Percentiles rank a stretch among this genome's conserved stretches.
Conservation (phyloP, 1,284 basidiomycete genomes). For the Dichomitus squalens region DNA sequence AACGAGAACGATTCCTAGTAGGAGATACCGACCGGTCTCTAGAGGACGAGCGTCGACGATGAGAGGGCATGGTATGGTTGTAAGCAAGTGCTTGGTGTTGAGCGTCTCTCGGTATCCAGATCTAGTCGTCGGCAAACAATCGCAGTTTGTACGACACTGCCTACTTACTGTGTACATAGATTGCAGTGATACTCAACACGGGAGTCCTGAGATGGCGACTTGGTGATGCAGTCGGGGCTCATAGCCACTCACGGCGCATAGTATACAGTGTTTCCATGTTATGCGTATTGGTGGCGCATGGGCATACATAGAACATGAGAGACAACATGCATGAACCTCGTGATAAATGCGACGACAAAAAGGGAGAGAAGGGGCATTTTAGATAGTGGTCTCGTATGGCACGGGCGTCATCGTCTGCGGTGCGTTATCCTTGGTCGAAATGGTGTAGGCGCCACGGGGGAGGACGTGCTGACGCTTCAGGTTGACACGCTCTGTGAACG, state of each 20-base stretch:
- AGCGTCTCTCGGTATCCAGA: not conserved
- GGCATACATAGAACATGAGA: slow-evolving; percentile 32
- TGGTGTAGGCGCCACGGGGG: slow-evolving; percentile 81
- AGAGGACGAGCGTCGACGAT: slow-evolving; percentile 28
- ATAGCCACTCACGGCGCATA: not conserved
- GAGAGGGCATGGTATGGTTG: slow-evolving; percentile 27
- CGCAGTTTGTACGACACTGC: too few relatives aligned
- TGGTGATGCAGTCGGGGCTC: too few relatives aligned
- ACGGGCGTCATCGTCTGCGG: slow-evolving; percentile 94
- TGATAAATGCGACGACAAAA: slow-evolving; percentile 18
- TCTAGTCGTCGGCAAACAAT: not conserved
- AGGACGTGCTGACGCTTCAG: slow-evolving; percentile 88
- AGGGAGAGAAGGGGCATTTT: slow-evolving; percentile 31
- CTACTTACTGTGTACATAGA: too few relatives aligned
- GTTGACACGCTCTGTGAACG: slow-evolving; percentile 71
- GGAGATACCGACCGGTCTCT: slow-evolving; percentile 27
- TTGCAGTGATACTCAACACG: too few relatives aligned
- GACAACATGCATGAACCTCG: slow-evolving; percentile 33
- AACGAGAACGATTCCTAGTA: slow-evolving; percentile 34
- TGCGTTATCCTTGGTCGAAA: slow-evolving; percentile 78
- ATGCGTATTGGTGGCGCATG: slow-evolving; percentile 34
- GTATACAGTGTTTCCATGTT: slow-evolving; percentile 31
- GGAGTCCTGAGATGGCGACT: too few relatives aligned
- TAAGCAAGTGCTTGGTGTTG: not conserved
- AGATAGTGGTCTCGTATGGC: slow-evolving; percentile 89